Evolutionary conservation across 345 rosid genomes (phyloP).

Genomic region (Corchorus capsularis): DNA sequence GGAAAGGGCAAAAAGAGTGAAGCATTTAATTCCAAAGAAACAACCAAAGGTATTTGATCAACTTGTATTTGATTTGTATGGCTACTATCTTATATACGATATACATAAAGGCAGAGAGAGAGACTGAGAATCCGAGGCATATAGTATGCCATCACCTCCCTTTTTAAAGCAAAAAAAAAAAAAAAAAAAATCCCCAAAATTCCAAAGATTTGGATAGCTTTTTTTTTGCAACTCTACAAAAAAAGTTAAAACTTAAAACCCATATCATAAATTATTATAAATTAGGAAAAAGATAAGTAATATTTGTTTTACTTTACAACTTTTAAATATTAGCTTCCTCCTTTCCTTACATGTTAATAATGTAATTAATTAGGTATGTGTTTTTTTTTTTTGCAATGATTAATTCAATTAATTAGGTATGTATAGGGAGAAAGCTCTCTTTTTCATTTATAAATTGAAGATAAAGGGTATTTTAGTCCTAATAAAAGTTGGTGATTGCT

Average conservation of each 20-base stretch:
- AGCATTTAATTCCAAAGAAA: conserved; percentile 4
- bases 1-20: neutral
- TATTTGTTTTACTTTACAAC: conserved; percentile 1
- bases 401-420: too few relatives aligned
- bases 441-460: neutral
- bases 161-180: conserved; percentile 7
- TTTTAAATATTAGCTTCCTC: neutral
- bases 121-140: conserved; percentile 29
- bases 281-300: neutral
- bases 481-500: neutral
- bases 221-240: neutral
- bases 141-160: neutral
- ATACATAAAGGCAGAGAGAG: neutral
- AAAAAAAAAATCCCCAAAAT: neutral
- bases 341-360: neutral
- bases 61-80: conserved; percentile 14
- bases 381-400: too few relatives aligned
- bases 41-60: neutral
- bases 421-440: neutral
- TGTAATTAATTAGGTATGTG: too few relatives aligned
- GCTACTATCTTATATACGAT: neutral
- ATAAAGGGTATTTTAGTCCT: conserved; percentile 1
- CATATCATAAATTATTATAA: neutral
- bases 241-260: neutral
- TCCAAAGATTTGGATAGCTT: neutral